These are phyloP conservation scores for Saccharomycopsis lassenensis DNA, from an alignment of 805 yeast species.

Conservation along the genomic window DNA sequence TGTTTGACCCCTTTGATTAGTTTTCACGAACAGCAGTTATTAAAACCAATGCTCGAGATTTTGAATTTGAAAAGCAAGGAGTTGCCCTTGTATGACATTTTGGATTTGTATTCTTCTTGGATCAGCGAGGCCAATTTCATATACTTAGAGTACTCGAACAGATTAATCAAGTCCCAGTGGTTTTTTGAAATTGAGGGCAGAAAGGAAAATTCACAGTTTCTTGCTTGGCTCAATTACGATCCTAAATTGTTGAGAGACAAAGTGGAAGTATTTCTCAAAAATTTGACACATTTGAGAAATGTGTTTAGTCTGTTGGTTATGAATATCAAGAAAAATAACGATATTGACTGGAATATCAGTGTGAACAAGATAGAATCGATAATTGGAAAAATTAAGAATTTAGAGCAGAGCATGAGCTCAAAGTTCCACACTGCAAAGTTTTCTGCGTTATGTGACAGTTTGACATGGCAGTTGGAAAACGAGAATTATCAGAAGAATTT, in stretches of 20 bases:
- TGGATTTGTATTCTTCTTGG: slow-evolving; percentile 14
- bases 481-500: slow-evolving; percentile 14
- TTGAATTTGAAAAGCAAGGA: slow-evolving; percentile 11
- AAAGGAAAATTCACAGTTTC: slow-evolving; percentile 9
- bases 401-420: slow-evolving; percentile 7
- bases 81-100: slow-evolving; percentile 14
- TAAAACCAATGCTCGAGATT: slow-evolving; percentile 17
- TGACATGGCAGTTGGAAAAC: too few relatives aligned
- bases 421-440: slow-evolving; percentile 12
- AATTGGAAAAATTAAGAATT: background rate
- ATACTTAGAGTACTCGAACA: slow-evolving; percentile 13
- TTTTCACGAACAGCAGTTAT: slow-evolving; percentile 15
- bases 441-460: slow-evolving; percentile 4
- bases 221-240: slow-evolving; percentile 9
- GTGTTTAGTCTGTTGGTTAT: slow-evolving; percentile 5
- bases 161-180: slow-evolving; percentile 15
- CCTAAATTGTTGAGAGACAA: slow-evolving; percentile 7
- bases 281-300: slow-evolving; percentile 3
- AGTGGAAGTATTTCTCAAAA: slow-evolving; percentile 7
- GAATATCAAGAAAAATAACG: slow-evolving; percentile 5
- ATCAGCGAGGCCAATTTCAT: slow-evolving; percentile 14
- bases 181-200: slow-evolving; percentile 14
- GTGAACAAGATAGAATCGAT: slow-evolving; percentile 6
- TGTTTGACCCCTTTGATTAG: slow-evolving; percentile 16
- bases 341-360: slow-evolving; percentile 13